Conservation (phyloP, 78 protist species). For the Speleostelium caveatum region DNA sequence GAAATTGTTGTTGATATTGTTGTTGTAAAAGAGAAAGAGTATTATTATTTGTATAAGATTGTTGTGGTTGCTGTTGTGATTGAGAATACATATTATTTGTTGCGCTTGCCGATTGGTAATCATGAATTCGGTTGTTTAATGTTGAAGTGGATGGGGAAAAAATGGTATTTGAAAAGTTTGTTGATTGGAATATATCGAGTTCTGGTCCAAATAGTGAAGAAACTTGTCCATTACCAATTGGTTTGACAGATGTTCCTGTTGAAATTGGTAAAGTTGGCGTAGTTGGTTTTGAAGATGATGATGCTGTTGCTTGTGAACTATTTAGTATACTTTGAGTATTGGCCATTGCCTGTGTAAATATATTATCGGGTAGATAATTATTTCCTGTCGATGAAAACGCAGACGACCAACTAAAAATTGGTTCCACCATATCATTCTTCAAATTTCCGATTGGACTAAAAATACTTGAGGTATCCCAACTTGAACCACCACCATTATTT, state of each 20-base stretch:
- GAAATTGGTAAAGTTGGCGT: no score
- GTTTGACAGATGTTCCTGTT: no score
- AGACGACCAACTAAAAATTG: not conserved
- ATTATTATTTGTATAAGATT: not conserved
- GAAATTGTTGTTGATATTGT: slow-evolving; percentile 17
- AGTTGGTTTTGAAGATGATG: no score
- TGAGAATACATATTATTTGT: not conserved
- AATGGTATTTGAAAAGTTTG: not conserved
- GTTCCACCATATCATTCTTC: not conserved
- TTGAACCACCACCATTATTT: slow-evolving; percentile 4
- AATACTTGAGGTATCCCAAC: not conserved
- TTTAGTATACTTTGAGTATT: no score
- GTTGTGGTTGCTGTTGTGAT: not conserved
- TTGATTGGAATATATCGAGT: not conserved
- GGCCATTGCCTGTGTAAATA: not conserved
- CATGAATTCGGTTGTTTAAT: no score
- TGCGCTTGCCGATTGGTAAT: no score
- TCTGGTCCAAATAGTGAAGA: no score
- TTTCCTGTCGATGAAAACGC: not conserved
- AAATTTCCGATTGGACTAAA: not conserved
- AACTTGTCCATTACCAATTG: no score
- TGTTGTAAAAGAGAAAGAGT: slow-evolving; percentile 22
- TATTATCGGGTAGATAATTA: not conserved
- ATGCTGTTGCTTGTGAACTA: no score
- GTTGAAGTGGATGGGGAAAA: not conserved